These are phyloP conservation scores for Ceratonia siliqua DNA, from an alignment of 306 rosid species.

Conservation along the genomic window DNA sequence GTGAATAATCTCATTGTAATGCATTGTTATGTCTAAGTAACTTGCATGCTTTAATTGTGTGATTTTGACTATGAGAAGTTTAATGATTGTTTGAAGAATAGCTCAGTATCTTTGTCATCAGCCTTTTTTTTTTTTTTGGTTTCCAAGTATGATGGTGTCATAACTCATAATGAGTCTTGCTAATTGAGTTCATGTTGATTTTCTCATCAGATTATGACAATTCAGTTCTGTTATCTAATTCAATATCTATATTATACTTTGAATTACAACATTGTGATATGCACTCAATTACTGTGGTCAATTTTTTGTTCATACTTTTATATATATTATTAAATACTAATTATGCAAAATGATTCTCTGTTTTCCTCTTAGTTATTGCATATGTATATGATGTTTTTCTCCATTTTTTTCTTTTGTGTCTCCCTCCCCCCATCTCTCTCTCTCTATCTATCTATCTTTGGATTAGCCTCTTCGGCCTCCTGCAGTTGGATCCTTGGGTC, in stretches of 20 bases:
- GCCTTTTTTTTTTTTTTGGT: no score
- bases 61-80: neutral
- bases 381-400: neutral
- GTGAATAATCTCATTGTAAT: neutral
- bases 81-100: constrained; percentile 23
- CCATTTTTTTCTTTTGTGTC: neutral
- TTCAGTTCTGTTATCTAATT: constrained; percentile 1
- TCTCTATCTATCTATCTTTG: neutral
- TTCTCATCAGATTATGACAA: neutral
- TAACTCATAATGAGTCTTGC: neutral
- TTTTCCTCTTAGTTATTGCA: neutral
- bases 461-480: constrained; percentile 41
- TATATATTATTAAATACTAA: neutral
- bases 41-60: constrained; percentile 1
- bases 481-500: constrained; percentile 41
- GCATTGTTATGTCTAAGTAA: neutral
- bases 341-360: neutral
- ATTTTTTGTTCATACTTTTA: neutral
- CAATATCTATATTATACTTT: neutral
- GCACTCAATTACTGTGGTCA: neutral
- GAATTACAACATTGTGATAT: neutral
- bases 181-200: neutral
- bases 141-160: no score
- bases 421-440: neutral
- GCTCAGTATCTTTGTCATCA: neutral